phyloP scores from a whole-genome alignment of 768 basidiomycete species.

The Hydnum rufescens region DNA sequence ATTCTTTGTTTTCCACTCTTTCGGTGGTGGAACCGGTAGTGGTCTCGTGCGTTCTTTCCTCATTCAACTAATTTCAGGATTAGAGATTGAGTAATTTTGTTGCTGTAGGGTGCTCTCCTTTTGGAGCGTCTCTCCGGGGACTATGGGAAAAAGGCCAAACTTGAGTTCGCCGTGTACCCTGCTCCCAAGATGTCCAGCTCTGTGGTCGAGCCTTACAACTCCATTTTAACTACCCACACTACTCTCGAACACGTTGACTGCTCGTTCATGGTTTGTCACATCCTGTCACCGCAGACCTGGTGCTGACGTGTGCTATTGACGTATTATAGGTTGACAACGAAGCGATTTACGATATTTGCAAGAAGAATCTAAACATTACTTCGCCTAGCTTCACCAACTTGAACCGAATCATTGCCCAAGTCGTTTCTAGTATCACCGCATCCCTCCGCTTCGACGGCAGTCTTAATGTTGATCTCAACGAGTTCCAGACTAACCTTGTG shows the following conservation, averaged over 20 bases:
- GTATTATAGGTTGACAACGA: conserved; percentile 81
- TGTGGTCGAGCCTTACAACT: conserved; percentile 97
- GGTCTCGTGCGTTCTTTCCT: conserved; percentile 34
- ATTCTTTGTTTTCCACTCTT: conserved; percentile 99
- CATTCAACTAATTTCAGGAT: neutral
- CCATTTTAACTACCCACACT: conserved; percentile 79
- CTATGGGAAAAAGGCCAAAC: conserved; percentile 98
- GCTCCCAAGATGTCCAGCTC: conserved; percentile 88
- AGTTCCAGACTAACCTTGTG: conserved; percentile 98
- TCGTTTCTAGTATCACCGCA: conserved; percentile 94
- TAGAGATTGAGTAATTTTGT: neutral
- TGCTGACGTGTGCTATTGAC: too few species aligned
- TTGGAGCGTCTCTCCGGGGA: conserved; percentile 94
- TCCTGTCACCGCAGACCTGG: conserved; percentile 5
- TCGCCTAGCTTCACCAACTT: conserved; percentile 85
- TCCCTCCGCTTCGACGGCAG: conserved; percentile 95
- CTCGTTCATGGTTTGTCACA: conserved; percentile 74
- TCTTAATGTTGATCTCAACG: conserved; percentile 90
- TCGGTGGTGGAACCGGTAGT: conserved; percentile 98
- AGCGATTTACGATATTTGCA: conserved; percentile 99
- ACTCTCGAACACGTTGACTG: conserved; percentile 99
- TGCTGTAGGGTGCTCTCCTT: conserved; percentile 56
- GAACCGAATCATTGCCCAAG: conserved; percentile 93
- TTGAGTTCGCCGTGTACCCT: conserved; percentile 97
- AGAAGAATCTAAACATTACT: conserved; percentile 70